Evolutionary conservation across 768 basidiomycete genomes (phyloP).

Genomic region (Termitomyces sp.): DNA sequence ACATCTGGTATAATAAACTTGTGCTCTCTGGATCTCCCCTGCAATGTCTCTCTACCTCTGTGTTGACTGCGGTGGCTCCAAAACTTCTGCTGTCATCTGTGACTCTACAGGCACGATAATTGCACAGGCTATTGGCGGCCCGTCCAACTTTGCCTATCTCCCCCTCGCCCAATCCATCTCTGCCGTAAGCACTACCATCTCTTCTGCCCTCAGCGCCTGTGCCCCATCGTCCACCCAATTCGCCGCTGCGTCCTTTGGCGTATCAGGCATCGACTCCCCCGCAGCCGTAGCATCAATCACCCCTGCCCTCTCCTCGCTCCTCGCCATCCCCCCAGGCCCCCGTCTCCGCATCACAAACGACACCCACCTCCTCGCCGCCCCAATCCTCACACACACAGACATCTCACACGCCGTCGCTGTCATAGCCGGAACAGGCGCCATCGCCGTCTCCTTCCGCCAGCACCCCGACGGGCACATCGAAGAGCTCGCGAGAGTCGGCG

Average conservation of each 20-base stretch:
- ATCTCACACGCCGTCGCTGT: slow-evolving; percentile 61
- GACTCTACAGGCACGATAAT: slow-evolving; percentile 52
- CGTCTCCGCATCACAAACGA: slow-evolving; percentile 51
- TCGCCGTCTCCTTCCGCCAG: slow-evolving; percentile 59
- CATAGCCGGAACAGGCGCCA: slow-evolving; percentile 81
- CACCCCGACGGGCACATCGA: slow-evolving; percentile 31
- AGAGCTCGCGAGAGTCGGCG: slow-evolving; percentile 68
- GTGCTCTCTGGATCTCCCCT: too few species aligned
- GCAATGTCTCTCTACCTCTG: too few species aligned
- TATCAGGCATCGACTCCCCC: slow-evolving; percentile 77
- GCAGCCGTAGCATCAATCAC: slow-evolving; percentile 53
- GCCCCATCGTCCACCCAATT: slow-evolving; percentile 29
- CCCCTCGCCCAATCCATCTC: slow-evolving; percentile 52
- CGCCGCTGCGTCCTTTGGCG: slow-evolving; percentile 75
- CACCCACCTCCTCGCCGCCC: slow-evolving; percentile 69
- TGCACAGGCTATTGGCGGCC: slow-evolving; percentile 65
- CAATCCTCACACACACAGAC: slow-evolving; percentile 57
- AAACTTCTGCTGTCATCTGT: slow-evolving; percentile 73
- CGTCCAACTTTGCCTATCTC: slow-evolving; percentile 74
- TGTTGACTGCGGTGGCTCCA: slow-evolving; percentile 87
- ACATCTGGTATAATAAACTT: too few species aligned
- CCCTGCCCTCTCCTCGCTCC: slow-evolving; percentile 45
- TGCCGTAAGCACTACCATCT: slow-evolving; percentile 46
- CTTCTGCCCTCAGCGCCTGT: slow-evolving; percentile 42
- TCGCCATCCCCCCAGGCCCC: slow-evolving; percentile 43